A percentile compares a stretch with the other conserved stretches of the same genome.
phyloP scores from a whole-genome alignment of 345 rosid genomes.

The Odontarrhena argentea region DNA sequence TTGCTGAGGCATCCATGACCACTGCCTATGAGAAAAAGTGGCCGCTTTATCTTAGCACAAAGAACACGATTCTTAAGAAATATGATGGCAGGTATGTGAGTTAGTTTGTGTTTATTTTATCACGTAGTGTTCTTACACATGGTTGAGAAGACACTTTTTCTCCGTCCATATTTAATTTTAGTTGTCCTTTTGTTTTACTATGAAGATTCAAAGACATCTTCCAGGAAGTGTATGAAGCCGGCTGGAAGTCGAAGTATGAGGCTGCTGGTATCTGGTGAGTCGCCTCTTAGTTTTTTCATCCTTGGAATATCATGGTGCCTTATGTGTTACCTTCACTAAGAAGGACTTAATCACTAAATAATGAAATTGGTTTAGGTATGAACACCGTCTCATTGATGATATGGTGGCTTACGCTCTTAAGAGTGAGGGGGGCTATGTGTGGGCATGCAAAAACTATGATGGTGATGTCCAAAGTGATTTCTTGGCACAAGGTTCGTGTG shows the following conservation, averaged over 20 bases:
- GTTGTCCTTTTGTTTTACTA: conserved; percentile 20
- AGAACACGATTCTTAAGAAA: conserved; percentile 97
- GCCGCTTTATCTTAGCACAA: conserved; percentile 99
- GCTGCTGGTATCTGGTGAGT: conserved; percentile 94
- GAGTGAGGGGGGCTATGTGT: conserved; percentile 98
- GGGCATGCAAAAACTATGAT: conserved; percentile 99
- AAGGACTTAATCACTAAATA: background rate
- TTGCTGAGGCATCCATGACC: conserved; percentile 95
- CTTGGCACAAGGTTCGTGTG: conserved; percentile 78
- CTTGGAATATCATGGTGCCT: background rate
- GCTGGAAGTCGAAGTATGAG: conserved; percentile 91
- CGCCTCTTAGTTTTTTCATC: background rate
- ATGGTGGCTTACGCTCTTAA: conserved; percentile 98
- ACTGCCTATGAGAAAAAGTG: conserved; percentile 90
- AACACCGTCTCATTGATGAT: conserved; percentile 98
- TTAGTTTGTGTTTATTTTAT: conserved; percentile 4
- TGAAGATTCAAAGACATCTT: conserved; percentile 96
- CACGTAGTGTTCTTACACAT: conserved; percentile 1
- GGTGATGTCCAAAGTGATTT: conserved; percentile 99
- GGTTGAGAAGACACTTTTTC: background rate
- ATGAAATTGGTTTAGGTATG: conserved; percentile 68
- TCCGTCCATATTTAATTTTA: background rate
- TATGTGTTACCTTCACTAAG: background rate
- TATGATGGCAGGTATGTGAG: conserved; percentile 90
- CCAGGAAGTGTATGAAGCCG: conserved; percentile 92